Evolutionary conservation across 257 asterid species (phyloP).

Genomic region (Solanum phureja): DNA sequence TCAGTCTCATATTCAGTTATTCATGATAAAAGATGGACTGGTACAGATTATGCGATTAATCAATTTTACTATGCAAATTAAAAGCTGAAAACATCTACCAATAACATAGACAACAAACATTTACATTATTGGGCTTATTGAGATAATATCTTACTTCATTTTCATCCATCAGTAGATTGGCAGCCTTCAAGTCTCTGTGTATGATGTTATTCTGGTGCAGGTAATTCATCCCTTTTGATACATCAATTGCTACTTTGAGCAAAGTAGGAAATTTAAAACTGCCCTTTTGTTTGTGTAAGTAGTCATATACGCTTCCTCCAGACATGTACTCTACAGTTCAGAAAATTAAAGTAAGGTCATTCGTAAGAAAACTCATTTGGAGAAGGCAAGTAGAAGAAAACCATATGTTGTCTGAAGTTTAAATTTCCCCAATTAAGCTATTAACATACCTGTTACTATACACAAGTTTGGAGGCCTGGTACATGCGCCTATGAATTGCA

Average conservation of each 20-base stretch:
- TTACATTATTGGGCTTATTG: background rate
- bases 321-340: slow-evolving; percentile 63
- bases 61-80: background rate
- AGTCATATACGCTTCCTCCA: slow-evolving; percentile 97
- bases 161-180: slow-evolving; percentile 95
- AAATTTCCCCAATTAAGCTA: background rate
- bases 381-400: background rate
- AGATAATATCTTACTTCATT: slow-evolving; percentile 53
- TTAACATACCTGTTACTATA: slow-evolving; percentile 73
- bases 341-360: slow-evolving; percentile 3
- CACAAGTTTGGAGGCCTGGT: slow-evolving; percentile 87
- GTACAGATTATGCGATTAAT: background rate
- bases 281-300: slow-evolving; percentile 90
- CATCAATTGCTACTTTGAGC: slow-evolving; percentile 87
- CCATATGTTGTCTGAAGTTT: background rate
- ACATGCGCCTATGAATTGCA: slow-evolving; percentile 97
- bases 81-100: background rate
- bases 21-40: background rate
- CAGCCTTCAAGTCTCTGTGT: slow-evolving; percentile 97
- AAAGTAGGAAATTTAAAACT: slow-evolving; percentile 77
- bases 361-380: background rate
- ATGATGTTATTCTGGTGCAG: slow-evolving; percentile 96
- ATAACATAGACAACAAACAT: background rate
- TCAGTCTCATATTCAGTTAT: background rate
- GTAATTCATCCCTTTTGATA: slow-evolving; percentile 92